Conservation (phyloP, 2,329 filamentous ascomycete species). For the Aspergillus sp. region DNA sequence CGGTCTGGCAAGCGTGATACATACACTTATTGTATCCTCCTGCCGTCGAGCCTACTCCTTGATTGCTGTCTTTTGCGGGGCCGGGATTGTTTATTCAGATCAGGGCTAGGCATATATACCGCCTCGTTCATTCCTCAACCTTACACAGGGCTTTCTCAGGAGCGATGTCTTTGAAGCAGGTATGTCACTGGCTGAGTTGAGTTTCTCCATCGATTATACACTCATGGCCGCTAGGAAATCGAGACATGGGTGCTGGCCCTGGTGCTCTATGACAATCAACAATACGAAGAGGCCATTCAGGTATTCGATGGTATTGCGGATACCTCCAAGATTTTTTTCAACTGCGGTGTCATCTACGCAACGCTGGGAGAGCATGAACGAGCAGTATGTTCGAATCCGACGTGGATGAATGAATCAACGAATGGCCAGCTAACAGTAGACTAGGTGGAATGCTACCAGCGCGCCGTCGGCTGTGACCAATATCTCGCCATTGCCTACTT, state of each 20-base stretch:
- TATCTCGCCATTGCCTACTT: constrained; percentile 98
- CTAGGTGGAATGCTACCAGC: constrained; percentile 90
- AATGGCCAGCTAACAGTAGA: constrained; percentile 1
- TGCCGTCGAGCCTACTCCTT: not conserved
- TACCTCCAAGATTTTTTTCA: constrained; percentile 97
- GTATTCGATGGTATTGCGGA: constrained; percentile 83
- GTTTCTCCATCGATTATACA: not conserved
- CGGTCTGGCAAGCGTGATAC: too few species aligned
- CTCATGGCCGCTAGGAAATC: constrained; percentile 63
- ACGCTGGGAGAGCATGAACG: constrained; percentile 92
- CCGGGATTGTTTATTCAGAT: not conserved
- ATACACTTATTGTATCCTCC: not conserved
- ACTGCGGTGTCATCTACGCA: constrained; percentile 94
- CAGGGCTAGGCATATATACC: too few species aligned
- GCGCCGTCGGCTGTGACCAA: constrained; percentile 79
- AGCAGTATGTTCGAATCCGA: constrained; percentile 56
- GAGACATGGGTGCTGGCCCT: constrained; percentile 96
- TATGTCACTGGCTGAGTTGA: constrained; percentile 25
- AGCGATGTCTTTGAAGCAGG: constrained; percentile 56
- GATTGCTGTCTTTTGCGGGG: not conserved
- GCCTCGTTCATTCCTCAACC: too few species aligned
- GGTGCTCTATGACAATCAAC: constrained; percentile 88
- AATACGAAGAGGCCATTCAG: constrained; percentile 81
- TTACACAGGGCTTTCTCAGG: not conserved
- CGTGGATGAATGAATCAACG: not conserved